A percentile compares a stretch with the other conserved stretches of the same genome.
Conservation (phyloP, 192 early-diverging fungal species). For the Backusella macrospora region DNA sequence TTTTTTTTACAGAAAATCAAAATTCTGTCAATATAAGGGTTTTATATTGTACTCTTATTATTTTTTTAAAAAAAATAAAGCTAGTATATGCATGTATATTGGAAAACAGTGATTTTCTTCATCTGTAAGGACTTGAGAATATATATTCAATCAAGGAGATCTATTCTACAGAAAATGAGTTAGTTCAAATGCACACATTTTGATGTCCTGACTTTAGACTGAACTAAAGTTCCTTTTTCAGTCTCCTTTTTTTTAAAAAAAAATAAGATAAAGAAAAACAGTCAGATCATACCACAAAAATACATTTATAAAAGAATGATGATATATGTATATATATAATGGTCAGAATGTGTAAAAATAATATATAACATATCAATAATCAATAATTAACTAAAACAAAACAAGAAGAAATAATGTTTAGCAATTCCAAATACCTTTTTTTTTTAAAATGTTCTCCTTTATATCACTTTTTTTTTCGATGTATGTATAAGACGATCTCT, state of each 20-base stretch:
- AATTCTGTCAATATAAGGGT: conserved; percentile 12
- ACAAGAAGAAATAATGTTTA: not conserved
- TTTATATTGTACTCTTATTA: conserved; percentile 3
- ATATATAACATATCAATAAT: not conserved
- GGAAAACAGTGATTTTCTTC: not conserved
- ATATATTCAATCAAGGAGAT: not conserved
- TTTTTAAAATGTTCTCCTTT: not conserved
- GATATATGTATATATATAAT: not conserved
- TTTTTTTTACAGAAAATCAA: conserved; percentile 1
- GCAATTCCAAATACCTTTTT: not conserved
- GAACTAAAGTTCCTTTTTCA: not conserved
- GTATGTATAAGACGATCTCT: not conserved
- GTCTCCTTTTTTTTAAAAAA: not conserved
- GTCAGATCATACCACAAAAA: not conserved
- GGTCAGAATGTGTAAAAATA: not conserved
- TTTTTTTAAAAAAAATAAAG: no score
- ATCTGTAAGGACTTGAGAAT: not conserved
- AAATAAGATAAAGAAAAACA: not conserved
- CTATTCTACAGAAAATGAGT: conserved; percentile 13
- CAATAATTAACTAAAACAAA: not conserved
- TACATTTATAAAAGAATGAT: not conserved
- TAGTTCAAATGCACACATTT: not conserved
- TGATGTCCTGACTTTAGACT: not conserved
- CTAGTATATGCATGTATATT: not conserved
- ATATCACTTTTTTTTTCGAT: not conserved